Base-by-base conservation (phyloP, 345 rosid species). In the Orychophragmus violaceus region DNA sequence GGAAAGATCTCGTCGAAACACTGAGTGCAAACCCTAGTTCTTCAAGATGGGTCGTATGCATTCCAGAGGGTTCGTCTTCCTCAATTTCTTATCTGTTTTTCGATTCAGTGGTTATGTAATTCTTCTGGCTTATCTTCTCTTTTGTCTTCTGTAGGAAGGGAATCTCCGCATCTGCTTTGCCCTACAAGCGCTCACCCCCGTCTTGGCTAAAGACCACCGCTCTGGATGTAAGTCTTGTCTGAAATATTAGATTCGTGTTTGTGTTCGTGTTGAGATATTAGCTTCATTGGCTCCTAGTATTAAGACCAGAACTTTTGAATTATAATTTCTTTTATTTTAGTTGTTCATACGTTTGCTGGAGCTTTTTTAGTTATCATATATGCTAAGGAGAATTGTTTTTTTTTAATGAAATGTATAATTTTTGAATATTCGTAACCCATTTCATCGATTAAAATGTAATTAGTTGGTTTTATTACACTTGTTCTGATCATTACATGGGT, bases 21-120 rank as follows among this genome's bases (percentile, higher is more conserved):
- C 41, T 27, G 41, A 45, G 59, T 21, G 37, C 16, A 10, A 42
- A 48, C 24, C 23, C 60, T 25, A 51, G 4, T 1, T 13, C 22
- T 76, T 72, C 65, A 59, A 77, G 82, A 90, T 87, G 95, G 97
- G 95, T 64, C 91, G 97, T 62, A 90, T 90, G 97, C 97, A 90
- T 66, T 77, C 85, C 56, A 64, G 87, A 56, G 97, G 95, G 97
- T 84, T 65, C 48, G 77, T 37, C n/a, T n/a, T n/a, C n/a, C n/a
- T 39, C 46, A 16, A 5, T 35, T 23, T 48, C 59, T 32, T 14
- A 12, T 48, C 18, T 36, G 3, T 14, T 65, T n/a, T 7, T 8
- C 5, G 45, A 32, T 45, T 58, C 19, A 27, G 8, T 1, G 0
- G 28, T 6, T 41, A 24, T 25, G 1, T 6, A 30, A 18, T 3